Conservation (phyloP, 208 protist genomes). For the Leishmania mexicana region DNA sequence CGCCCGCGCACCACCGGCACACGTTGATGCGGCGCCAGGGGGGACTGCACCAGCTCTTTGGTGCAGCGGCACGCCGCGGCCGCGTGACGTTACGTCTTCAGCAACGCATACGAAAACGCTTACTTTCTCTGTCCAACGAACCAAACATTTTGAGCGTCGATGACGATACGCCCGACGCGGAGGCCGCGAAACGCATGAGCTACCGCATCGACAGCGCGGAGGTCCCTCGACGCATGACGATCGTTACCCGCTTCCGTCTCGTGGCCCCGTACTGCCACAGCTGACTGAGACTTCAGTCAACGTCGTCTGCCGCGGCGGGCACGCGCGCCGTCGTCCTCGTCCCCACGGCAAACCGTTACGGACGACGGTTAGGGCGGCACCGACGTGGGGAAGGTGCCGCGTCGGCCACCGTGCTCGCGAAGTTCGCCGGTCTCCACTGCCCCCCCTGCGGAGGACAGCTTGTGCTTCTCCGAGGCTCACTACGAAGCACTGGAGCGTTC, state of each 20-base stretch:
- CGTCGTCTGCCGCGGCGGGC: not conserved
- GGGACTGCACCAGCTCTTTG: no score
- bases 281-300: not conserved
- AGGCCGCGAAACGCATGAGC: not conserved
- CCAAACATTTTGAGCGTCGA: no score
- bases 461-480: not conserved
- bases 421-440: not conserved
- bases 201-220: not conserved
- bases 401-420: not conserved
- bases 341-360: no score
- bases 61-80: no score
- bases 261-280: not conserved
- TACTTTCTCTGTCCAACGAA: no score
- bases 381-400: not conserved
- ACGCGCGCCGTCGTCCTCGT: not conserved
- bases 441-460: not conserved
- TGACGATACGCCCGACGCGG: no score
- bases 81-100: no score
- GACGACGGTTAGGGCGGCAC: no score
- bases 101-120: no score
- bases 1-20: not conserved
- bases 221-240: not conserved
- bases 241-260: not conserved
- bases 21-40: not conserved
- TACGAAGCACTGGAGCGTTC: not conserved